phyloP scores from a whole-genome alignment of 2,329 filamentous ascomycete genomes.

The Aspergillus unguis region DNA sequence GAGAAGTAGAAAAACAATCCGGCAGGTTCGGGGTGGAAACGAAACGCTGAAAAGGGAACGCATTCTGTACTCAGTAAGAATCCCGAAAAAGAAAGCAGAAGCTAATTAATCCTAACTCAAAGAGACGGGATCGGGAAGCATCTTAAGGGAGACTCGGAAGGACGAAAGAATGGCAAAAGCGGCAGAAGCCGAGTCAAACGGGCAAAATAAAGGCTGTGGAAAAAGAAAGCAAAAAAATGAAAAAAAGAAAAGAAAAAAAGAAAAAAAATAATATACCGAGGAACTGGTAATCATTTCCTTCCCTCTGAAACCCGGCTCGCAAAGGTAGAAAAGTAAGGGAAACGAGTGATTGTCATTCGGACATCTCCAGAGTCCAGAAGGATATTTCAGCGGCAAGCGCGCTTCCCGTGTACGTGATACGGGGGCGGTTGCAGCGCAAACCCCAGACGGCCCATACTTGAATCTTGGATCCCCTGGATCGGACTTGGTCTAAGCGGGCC shows the following conservation, averaged over 20 bases:
- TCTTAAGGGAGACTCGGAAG: conserved; percentile 5
- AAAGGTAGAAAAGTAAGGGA: neutral
- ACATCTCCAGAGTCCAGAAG: conserved; percentile 2
- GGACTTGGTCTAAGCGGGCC: conserved; percentile 13
- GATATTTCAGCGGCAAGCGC: conserved; percentile 35
- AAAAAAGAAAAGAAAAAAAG: neutral
- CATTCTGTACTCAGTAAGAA: neutral
- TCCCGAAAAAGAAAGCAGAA: conserved; percentile 9
- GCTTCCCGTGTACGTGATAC: conserved; percentile 29
- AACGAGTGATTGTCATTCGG: conserved; percentile 7
- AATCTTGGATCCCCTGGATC: conserved; percentile 1
- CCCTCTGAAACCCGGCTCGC: conserved; percentile 12
- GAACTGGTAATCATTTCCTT: conserved; percentile 6
- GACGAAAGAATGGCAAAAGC: conserved; percentile 1
- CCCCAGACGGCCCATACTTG: conserved; percentile 24
- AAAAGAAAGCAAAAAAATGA: neutral
- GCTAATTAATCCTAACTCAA: neutral
- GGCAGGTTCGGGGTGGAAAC: conserved; percentile 6
- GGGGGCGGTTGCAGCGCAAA: conserved; percentile 34
- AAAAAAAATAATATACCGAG: conserved; percentile 3
- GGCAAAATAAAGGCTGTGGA: conserved; percentile 4
- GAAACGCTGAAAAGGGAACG: neutral
- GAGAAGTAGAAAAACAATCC: neutral
- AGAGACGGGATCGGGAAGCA: conserved; percentile 5
- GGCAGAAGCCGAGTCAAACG: neutral